These are phyloP conservation scores for Calonectria pauciramosa DNA, from an alignment of 2,329 filamentous ascomycete species.

Conservation along the genomic window DNA sequence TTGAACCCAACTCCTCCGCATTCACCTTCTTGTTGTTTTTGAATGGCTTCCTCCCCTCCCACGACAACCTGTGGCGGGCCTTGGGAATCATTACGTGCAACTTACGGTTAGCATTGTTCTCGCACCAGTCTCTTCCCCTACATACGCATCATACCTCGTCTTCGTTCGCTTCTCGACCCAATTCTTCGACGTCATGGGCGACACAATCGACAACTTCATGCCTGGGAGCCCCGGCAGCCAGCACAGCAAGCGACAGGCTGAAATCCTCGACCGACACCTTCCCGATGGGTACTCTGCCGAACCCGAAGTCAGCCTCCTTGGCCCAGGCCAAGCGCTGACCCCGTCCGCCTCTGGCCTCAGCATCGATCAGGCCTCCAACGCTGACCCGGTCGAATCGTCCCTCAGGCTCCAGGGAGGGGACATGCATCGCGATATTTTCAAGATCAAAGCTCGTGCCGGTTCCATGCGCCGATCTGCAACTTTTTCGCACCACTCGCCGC, in stretches of 20 bases:
- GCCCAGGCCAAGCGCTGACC: constrained; percentile 29
- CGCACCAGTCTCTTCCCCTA: not conserved
- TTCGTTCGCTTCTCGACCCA: not conserved
- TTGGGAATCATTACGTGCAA: not conserved
- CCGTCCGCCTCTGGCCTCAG: constrained; percentile 35
- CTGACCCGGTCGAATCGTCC: constrained; percentile 71
- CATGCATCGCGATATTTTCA: constrained; percentile 84
- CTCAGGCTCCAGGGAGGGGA: constrained; percentile 81
- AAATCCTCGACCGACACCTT: constrained; percentile 54
- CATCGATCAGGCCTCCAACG: constrained; percentile 36
- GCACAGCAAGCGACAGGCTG: constrained; percentile 49
- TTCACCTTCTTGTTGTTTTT: not conserved
- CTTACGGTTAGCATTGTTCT: not conserved
- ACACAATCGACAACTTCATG: constrained; percentile 39
- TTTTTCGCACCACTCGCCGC: constrained; percentile 69
- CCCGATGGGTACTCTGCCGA: constrained; percentile 57
- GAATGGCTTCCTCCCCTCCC: constrained; percentile 2
- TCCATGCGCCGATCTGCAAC: constrained; percentile 73
- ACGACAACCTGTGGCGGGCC: not conserved
- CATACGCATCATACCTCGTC: not conserved
- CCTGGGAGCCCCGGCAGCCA: constrained; percentile 44
- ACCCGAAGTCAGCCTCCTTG: constrained; percentile 51
- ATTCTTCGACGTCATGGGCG: constrained; percentile 42
- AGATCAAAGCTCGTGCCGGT: constrained; percentile 71
- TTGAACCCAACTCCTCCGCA: not conserved